Evolutionary conservation across 1,284 basidiomycete genomes (phyloP).

Genomic region (Uromyces viciae-fabae): DNA sequence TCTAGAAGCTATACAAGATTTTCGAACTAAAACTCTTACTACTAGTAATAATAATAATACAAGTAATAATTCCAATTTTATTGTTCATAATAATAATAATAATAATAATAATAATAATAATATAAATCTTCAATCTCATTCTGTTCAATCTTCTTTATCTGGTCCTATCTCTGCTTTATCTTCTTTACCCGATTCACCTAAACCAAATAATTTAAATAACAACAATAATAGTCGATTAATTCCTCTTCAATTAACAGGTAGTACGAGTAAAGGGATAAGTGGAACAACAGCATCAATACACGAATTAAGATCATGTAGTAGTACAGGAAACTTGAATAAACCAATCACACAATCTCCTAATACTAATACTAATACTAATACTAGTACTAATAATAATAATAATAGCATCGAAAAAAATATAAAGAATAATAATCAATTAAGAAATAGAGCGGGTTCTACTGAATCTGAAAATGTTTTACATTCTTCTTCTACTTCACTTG

Average conservation of each 20-base stretch:
- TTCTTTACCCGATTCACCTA: neutral
- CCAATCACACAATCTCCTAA: neutral
- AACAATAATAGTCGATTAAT: neutral
- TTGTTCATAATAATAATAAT: neutral
- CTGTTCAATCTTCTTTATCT: neutral
- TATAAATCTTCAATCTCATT: too few species aligned
- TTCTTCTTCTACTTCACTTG: neutral
- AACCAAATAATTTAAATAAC: neutral
- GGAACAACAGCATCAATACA: neutral
- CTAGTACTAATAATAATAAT: too few species aligned
- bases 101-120: neutral
- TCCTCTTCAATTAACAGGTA: neutral
- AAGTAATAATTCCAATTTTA: neutral
- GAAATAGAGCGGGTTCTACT: slow-evolving; percentile 35
- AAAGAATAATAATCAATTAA: too few species aligned
- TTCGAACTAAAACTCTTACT: slow-evolving; percentile 13
- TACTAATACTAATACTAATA: neutral
- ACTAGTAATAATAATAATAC: neutral
- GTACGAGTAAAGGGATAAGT: neutral
- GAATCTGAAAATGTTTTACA: slow-evolving; percentile 18
- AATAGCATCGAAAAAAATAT: too few species aligned
- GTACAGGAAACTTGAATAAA: slow-evolving; percentile 21
- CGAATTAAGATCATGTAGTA: slow-evolving; percentile 12
- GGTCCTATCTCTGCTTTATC: too few species aligned
- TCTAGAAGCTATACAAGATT: slow-evolving; percentile 40